Conservation (phyloP, 78 protist species). For the Dictyostelium citrinum region DNA sequence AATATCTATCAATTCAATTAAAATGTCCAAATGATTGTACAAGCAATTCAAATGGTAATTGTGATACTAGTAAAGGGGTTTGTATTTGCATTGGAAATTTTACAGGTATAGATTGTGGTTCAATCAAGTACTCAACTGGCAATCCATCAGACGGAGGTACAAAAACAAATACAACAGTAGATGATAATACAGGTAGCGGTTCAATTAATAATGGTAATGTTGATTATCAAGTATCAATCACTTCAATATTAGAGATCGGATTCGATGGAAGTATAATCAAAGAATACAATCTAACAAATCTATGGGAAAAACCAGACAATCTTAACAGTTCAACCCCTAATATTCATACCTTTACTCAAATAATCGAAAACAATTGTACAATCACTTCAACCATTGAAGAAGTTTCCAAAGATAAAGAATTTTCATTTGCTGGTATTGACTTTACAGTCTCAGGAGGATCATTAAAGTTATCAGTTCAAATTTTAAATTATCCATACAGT, state of each 20-base stretch:
- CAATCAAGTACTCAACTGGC: no score
- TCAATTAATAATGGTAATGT: background rate
- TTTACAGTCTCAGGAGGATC: background rate
- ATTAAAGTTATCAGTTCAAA: background rate
- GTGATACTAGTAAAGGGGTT: background rate
- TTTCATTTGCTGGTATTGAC: slow-evolving; percentile 1
- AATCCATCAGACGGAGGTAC: background rate
- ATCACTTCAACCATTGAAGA: background rate
- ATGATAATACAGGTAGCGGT: background rate
- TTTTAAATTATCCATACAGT: background rate
- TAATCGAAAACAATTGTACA: background rate
- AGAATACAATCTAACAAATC: background rate
- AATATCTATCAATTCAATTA: background rate
- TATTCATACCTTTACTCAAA: background rate
- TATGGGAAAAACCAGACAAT: background rate
- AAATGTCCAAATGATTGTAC: background rate
- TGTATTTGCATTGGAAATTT: background rate
- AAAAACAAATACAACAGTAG: background rate
- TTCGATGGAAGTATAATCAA: background rate
- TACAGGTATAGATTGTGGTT: background rate
- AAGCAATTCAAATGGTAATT: background rate
- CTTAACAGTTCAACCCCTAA: background rate
- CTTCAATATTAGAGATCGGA: background rate
- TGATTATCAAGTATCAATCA: background rate
- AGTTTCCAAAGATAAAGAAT: background rate